Conservation (phyloP, 2,329 filamentous ascomycete genomes). For the Scolecobasidium constrictum region DNA sequence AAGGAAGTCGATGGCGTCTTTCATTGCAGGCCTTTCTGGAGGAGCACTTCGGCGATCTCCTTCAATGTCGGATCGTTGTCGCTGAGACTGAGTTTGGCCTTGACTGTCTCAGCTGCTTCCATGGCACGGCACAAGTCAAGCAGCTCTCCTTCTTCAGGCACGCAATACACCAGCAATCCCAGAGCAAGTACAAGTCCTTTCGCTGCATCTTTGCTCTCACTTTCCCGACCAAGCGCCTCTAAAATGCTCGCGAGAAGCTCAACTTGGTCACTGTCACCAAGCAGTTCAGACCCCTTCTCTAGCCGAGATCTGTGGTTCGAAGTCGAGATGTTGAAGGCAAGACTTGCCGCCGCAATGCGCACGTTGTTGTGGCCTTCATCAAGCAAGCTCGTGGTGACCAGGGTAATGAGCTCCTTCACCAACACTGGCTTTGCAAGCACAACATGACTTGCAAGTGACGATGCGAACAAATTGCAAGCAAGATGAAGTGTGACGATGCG, state of each 20-base stretch:
- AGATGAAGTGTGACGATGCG: conserved; percentile 76
- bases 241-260: conserved; percentile 73
- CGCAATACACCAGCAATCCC: conserved; percentile 64
- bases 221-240: conserved; percentile 49
- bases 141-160: conserved; percentile 61
- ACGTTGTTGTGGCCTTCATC: conserved; percentile 64
- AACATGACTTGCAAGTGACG: conserved; percentile 58
- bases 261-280: conserved; percentile 63
- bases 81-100: conserved; percentile 28
- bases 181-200: conserved; percentile 67
- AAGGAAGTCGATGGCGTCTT: too few species aligned
- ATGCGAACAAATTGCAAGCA: conserved; percentile 74
- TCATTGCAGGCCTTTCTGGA: neutral
- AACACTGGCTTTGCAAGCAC: conserved; percentile 27
- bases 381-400: conserved; percentile 69
- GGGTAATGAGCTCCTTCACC: conserved; percentile 45
- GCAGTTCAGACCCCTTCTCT: conserved; percentile 42
- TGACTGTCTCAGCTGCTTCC: conserved; percentile 58
- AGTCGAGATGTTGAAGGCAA: conserved; percentile 72
- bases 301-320: conserved; percentile 57
- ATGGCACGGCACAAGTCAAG: conserved; percentile 67
- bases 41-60: conserved; percentile 1
- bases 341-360: conserved; percentile 68
- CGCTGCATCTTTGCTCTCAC: conserved; percentile 50
- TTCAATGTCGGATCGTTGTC: conserved; percentile 6